Evolutionary conservation across 805 yeast species (phyloP).

Genomic region (Candida odintsovae): DNA sequence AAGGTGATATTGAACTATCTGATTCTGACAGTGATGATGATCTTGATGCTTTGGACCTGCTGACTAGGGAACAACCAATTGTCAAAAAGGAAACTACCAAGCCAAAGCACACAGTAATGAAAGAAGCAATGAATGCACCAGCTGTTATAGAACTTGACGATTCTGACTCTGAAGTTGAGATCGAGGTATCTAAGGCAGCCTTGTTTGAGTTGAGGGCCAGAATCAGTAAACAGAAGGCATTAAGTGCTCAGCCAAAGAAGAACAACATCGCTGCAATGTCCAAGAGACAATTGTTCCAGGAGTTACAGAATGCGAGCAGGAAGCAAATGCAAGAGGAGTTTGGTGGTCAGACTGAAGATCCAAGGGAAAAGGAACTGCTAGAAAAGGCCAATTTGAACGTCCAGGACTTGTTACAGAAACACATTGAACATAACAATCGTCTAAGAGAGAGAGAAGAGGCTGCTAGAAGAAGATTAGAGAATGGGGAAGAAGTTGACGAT

Average conservation of each 20-base stretch:
- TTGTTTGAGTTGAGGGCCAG: slow-evolving; percentile 30
- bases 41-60: slow-evolving; percentile 4
- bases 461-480: slow-evolving; percentile 19
- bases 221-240: slow-evolving; percentile 23
- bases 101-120: slow-evolving; percentile 1
- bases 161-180: slow-evolving; percentile 17
- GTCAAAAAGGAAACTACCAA: neutral
- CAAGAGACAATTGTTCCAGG: slow-evolving; percentile 27
- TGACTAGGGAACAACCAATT: neutral
- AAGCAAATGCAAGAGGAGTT: slow-evolving; percentile 47
- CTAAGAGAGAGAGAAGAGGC: slow-evolving; percentile 30
- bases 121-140: slow-evolving; percentile 2
- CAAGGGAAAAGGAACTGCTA: slow-evolving; percentile 27
- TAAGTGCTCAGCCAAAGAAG: slow-evolving; percentile 7
- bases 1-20: slow-evolving; percentile 6
- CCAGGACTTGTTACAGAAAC: slow-evolving; percentile 18
- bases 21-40: slow-evolving; percentile 10
- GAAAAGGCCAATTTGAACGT: slow-evolving; percentile 16
- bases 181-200: slow-evolving; percentile 27
- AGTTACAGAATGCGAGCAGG: slow-evolving; percentile 38
- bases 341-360: slow-evolving; percentile 37
- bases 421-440: slow-evolving; percentile 17
- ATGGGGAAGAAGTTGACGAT: slow-evolving; percentile 7
- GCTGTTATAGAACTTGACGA: slow-evolving; percentile 15
- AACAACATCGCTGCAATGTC: slow-evolving; percentile 13